Evolutionary conservation across 2,329 filamentous ascomycete genomes (phyloP).

Genomic region (Trematosphaeria pertusa): DNA sequence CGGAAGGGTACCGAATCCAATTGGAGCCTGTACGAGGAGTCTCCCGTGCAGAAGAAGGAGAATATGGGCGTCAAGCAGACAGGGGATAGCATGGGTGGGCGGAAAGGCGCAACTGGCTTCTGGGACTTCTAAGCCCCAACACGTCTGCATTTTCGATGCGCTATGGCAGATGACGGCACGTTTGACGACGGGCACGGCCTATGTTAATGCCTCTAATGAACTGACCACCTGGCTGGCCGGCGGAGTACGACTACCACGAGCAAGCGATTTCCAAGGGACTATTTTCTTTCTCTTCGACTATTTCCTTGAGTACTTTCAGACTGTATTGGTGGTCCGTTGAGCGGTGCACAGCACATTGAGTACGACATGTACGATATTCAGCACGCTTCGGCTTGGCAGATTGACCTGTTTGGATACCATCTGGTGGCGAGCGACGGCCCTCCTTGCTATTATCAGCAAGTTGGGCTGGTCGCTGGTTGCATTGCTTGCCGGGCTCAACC

Average conservation of each 20-base stretch:
- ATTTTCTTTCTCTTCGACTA: background rate
- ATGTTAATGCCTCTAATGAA: background rate
- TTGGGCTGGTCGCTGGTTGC: no score
- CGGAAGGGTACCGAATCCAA: slow-evolving; percentile 42
- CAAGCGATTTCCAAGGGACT: background rate
- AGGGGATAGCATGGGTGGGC: slow-evolving; percentile 50
- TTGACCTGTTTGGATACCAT: no score
- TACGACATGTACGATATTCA: no score
- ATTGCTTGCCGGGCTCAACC: no score
- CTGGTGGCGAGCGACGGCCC: no score
- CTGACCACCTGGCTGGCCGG: background rate
- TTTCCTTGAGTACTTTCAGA: no score
- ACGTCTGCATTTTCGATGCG: background rate
- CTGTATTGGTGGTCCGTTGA: no score
- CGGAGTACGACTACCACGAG: background rate
- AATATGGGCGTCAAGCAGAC: slow-evolving; percentile 43
- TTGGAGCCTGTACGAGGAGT: slow-evolving; percentile 50
- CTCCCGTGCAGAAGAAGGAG: slow-evolving; percentile 36
- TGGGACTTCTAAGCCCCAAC: slow-evolving; percentile 37
- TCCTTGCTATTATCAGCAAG: no score
- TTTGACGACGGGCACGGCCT: background rate
- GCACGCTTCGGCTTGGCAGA: no score
- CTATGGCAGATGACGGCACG: background rate
- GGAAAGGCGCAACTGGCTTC: slow-evolving; percentile 40
- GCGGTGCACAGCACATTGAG: no score